Evolutionary conservation across 495 filamentous ascomycete genomes (phyloP).

Genomic region (Aspergillus baeticus): DNA sequence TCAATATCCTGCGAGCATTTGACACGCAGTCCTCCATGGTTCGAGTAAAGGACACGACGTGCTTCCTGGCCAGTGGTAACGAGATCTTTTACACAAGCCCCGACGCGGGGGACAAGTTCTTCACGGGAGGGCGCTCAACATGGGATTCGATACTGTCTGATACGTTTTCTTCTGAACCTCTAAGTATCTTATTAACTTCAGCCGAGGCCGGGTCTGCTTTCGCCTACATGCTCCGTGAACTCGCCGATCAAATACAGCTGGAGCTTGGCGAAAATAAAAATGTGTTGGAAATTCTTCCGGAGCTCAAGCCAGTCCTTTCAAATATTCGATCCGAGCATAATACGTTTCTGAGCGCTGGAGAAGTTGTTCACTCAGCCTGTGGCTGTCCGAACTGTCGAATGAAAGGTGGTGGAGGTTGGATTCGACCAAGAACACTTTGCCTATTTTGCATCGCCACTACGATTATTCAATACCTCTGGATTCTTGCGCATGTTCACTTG

Average conservation of each 20-base stretch:
- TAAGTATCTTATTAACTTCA: background rate
- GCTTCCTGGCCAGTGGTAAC: background rate
- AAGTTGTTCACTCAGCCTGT: background rate
- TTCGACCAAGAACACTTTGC: background rate
- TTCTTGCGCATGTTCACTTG: background rate
- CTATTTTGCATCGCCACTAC: background rate
- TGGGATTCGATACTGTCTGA: slow-evolving; percentile 1
- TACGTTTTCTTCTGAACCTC: background rate
- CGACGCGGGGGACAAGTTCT: background rate
- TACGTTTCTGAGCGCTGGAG: background rate
- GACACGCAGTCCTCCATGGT: background rate
- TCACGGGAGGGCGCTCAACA: background rate
- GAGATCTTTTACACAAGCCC: background rate
- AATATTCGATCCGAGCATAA: background rate
- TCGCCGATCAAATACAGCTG: background rate
- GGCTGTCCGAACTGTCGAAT: background rate
- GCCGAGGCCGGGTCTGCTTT: background rate
- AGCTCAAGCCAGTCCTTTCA: background rate
- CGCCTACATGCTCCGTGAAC: background rate
- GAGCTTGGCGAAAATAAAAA: background rate
- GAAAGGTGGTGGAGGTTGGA: background rate
- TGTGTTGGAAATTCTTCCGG: background rate
- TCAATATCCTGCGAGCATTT: background rate
- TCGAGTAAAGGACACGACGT: background rate
- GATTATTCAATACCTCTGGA: background rate